Base-by-base conservation (phyloP, 345 rosid genomes). In the Populus ilicifolia region DNA sequence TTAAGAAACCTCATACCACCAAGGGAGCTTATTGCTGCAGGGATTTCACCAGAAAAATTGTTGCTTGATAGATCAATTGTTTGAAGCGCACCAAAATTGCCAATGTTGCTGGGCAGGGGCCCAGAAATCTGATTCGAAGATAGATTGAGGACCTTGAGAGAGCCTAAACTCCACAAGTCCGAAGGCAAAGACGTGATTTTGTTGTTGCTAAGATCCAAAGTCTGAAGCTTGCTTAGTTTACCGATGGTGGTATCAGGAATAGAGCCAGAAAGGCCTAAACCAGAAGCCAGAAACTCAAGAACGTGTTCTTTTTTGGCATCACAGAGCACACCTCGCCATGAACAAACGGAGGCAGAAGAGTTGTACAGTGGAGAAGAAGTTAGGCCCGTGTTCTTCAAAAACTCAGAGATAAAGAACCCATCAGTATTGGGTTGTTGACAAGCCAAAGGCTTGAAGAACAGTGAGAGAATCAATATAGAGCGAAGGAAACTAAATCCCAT, bases 351-450 rank as follows among this genome's bases (percentile, higher is more conserved):
- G 59, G 86, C 82, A 78, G 95, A 89, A 70, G 86, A 86, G 83
- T 86, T 83, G 80, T 83, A 79, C 73, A 33, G 78, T 73, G 77
- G 75, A 75, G 84, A 43, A 81, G 88, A 86, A 62, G 70, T 54
- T 67, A 79, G 77, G 18, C 90, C 86, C 97, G 88, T 93, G 64
- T 90, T 83, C 70, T 85, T 86, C 67, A 90, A 82, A 80, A 95
- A 91, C 70, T 89, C 91, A 73, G 95, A 89, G 67, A 95, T 83
- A 81, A 73, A 90, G 83, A 78, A 95, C 67, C 83, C 97, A 89
- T 95, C 99, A 65, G 98, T 90, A 78, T 95, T 95, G 75, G 97
- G 97, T 69, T 87, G 88, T 87, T 89, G 97, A 83, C 88, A 87
- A 76, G 76, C 63, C 62, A 86, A 67, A 71, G 85, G 89, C 75